These are phyloP conservation scores for Aspergillus fumigatiaffinis DNA, from an alignment of 2,329 filamentous ascomycete species.

Conservation along the genomic window DNA sequence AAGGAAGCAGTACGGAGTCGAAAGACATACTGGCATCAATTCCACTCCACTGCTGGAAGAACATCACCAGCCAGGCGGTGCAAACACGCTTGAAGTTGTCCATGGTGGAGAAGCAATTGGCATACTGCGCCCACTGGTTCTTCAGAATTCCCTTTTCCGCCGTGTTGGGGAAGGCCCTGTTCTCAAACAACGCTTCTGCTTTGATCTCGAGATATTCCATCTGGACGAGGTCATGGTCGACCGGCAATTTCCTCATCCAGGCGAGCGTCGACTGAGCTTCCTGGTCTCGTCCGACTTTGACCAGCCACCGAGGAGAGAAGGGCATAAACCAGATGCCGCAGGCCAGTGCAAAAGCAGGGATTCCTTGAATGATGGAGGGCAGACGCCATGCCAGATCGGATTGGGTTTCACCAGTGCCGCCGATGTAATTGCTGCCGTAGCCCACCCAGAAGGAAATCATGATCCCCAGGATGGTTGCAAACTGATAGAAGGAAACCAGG, in stretches of 20 bases:
- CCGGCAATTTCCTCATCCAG: constrained; percentile 27
- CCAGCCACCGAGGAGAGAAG: constrained; percentile 54
- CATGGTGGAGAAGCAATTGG: constrained; percentile 44
- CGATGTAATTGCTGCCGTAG: constrained; percentile 42
- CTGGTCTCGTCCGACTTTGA: constrained; percentile 44
- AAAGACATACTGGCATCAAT: constrained; percentile 35
- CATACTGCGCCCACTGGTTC: constrained; percentile 50
- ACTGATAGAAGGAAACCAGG: constrained; percentile 32
- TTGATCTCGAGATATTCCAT: constrained; percentile 48
- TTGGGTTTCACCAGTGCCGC: constrained; percentile 24
- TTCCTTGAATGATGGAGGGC: constrained; percentile 46
- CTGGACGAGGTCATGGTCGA: constrained; percentile 37
- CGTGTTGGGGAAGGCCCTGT: constrained; percentile 40
- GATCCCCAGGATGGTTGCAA: constrained; percentile 33
- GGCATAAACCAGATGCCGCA: constrained; percentile 47
- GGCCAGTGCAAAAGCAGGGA: constrained; percentile 33
- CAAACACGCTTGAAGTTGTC: constrained; percentile 50
- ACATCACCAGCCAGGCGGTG: constrained; percentile 46
- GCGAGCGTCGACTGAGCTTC: constrained; percentile 33
- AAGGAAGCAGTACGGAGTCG: neutral
- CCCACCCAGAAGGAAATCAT: constrained; percentile 36
- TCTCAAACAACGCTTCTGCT: constrained; percentile 43
- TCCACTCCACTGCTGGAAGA: constrained; percentile 47
- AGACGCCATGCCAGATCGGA: constrained; percentile 44
- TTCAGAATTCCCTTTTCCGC: constrained; percentile 44